Evolutionary conservation across 257 asterid genomes (phyloP).

Genomic region (Rhazya stricta): DNA sequence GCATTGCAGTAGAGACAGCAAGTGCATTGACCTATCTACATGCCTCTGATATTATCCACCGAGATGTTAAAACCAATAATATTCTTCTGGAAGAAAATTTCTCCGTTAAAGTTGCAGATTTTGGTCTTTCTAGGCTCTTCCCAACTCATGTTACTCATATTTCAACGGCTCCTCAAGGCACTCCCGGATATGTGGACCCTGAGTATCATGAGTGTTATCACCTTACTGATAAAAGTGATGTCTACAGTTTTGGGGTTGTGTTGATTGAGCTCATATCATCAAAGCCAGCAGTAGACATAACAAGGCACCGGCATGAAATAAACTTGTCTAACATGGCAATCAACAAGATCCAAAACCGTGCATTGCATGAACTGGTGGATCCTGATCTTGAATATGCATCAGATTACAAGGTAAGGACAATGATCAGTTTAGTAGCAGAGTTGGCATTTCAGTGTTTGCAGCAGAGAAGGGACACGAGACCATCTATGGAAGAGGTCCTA

Average conservation of each 20-base stretch:
- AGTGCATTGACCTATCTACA: conserved; percentile 69
- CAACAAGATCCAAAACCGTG: conserved; percentile 53
- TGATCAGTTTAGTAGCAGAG: conserved; percentile 52
- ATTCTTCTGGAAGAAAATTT: conserved; percentile 62
- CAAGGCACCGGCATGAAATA: conserved; percentile 61
- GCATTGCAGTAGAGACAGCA: conserved; percentile 69
- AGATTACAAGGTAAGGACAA: conserved; percentile 31
- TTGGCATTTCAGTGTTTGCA: conserved; percentile 73
- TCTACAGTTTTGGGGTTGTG: conserved; percentile 81
- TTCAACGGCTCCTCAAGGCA: conserved; percentile 92
- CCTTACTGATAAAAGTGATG: conserved; percentile 72
- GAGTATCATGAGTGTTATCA: conserved; percentile 78
- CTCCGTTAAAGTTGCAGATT: conserved; percentile 83
- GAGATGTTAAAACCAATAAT: conserved; percentile 80
- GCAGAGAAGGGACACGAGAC: conserved; percentile 59
- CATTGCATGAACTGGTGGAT: conserved; percentile 67
- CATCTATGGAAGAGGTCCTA: conserved; percentile 65
- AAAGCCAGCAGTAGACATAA: conserved; percentile 66
- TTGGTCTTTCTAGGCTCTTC: conserved; percentile 66
- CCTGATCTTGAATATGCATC: conserved; percentile 44
- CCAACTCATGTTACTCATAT: conserved; percentile 63
- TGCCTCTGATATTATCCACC: conserved; percentile 59
- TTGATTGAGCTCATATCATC: conserved; percentile 77
- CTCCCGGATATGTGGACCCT: conserved; percentile 87
- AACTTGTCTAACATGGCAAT: conserved; percentile 70